These are phyloP conservation scores for Thermothelomyces thermophilus DNA, from an alignment of 2,329 filamentous ascomycete genomes.

Conservation along the genomic window DNA sequence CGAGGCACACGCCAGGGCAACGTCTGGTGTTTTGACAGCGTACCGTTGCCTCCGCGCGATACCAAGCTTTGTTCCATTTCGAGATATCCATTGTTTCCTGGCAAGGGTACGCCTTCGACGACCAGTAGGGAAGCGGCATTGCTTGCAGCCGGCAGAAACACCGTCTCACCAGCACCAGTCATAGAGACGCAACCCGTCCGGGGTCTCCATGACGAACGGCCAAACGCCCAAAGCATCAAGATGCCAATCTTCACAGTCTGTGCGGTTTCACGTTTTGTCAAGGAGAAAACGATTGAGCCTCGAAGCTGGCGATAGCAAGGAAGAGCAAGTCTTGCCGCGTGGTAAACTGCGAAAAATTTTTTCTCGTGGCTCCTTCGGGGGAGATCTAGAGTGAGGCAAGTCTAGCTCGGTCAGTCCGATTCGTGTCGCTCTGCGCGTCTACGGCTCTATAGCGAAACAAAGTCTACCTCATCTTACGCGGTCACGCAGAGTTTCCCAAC, in stretches of 20 bases:
- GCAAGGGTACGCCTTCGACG: constrained; percentile 7
- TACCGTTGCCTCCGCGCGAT: not conserved
- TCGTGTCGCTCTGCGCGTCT: not conserved
- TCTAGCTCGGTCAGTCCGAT: too few relatives aligned
- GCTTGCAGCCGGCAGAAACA: not conserved
- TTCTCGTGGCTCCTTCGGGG: too few relatives aligned
- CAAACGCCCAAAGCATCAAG: constrained; percentile 21
- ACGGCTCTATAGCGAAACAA: not conserved
- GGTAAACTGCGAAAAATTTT: too few relatives aligned
- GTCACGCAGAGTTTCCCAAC: not conserved
- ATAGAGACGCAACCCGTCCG: constrained; percentile 15
- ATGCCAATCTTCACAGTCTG: constrained; percentile 18
- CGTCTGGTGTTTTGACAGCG: not conserved
- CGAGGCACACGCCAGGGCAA: not conserved
- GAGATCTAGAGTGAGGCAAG: too few relatives aligned
- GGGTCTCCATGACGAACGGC: constrained; percentile 19
- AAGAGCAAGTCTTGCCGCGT: constrained; percentile 4
- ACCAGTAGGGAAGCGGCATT: constrained; percentile 13
- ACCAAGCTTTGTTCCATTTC: constrained; percentile 8
- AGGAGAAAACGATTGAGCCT: constrained; percentile 6
- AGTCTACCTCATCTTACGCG: not conserved
- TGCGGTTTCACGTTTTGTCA: constrained; percentile 16
- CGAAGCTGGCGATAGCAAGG: not conserved
- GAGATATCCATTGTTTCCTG: constrained; percentile 8
- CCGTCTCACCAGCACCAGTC: constrained; percentile 8